Conservation (phyloP, 2,329 filamentous ascomycete species). For the Pseudocercospora pini-densiflorae region DNA sequence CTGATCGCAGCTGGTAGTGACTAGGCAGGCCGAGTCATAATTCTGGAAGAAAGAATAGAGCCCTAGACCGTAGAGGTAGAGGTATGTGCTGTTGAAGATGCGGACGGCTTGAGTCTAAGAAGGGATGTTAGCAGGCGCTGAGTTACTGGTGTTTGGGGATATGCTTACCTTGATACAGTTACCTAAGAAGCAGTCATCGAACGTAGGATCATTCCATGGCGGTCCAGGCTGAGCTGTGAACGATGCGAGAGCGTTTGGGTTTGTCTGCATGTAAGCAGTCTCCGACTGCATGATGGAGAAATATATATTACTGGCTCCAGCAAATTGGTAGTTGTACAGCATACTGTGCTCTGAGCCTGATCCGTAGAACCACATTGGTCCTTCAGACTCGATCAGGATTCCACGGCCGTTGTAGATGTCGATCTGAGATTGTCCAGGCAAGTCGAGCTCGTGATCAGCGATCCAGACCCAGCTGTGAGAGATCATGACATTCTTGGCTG, state of each 20-base stretch:
- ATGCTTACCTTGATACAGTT: constrained; percentile 62
- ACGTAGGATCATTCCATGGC: constrained; percentile 69
- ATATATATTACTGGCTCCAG: constrained; percentile 77
- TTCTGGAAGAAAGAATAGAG: constrained; percentile 66
- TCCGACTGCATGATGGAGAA: constrained; percentile 87
- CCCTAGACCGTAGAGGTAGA: constrained; percentile 55
- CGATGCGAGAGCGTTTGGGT: constrained; percentile 72
- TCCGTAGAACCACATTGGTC: constrained; percentile 61
- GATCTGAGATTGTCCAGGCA: constrained; percentile 71
- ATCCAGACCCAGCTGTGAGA: constrained; percentile 95
- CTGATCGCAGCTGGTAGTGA: constrained; percentile 54
- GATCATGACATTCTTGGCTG: constrained; percentile 68
- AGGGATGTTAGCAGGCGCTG: not conserved
- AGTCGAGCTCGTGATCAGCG: constrained; percentile 87
- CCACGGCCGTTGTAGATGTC: constrained; percentile 87
- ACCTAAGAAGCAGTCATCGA: constrained; percentile 59
- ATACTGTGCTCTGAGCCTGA: constrained; percentile 67
- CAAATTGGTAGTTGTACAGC: constrained; percentile 81
- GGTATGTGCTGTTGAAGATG: constrained; percentile 62
- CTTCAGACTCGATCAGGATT: constrained; percentile 68
- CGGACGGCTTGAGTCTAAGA: constrained; percentile 71
- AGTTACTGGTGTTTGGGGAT: not conserved
- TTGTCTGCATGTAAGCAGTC: constrained; percentile 83
- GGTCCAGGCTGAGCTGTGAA: constrained; percentile 60
- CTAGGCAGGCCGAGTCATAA: constrained; percentile 56